Conservation (phyloP, 2,329 filamentous ascomycete species). For the Emericellopsis cladophorae region DNA sequence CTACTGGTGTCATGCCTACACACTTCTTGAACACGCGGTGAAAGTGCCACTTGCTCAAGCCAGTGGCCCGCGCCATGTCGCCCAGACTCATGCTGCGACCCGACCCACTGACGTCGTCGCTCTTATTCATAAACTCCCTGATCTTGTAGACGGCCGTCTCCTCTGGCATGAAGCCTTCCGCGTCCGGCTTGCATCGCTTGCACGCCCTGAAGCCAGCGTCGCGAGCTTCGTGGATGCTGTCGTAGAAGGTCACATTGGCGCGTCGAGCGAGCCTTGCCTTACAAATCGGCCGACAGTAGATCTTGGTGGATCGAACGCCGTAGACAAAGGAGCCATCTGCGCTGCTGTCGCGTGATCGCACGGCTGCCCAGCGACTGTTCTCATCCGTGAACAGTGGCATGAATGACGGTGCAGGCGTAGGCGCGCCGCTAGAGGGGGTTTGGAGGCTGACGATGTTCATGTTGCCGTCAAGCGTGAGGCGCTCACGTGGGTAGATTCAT, state of each 20-base stretch:
- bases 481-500: too few species aligned
- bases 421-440: neutral
- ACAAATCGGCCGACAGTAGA: constrained; percentile 50
- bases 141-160: constrained; percentile 29
- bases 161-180: constrained; percentile 24
- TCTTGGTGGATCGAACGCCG: constrained; percentile 28
- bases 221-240: constrained; percentile 28
- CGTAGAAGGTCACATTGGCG: constrained; percentile 45
- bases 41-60: constrained; percentile 44
- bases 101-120: neutral
- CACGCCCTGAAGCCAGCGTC: constrained; percentile 39
- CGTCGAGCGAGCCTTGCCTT: constrained; percentile 46
- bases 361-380: constrained; percentile 20
- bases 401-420: neutral
- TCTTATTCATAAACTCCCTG: constrained; percentile 13
- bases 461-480: too few species aligned
- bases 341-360: constrained; percentile 17
- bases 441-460: too few species aligned
- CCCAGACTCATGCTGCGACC: constrained; percentile 20
- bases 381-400: constrained; percentile 14
- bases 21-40: constrained; percentile 45
- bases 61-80: constrained; percentile 34
- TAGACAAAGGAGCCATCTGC: constrained; percentile 29
- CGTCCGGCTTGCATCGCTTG: constrained; percentile 40
- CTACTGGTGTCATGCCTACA: constrained; percentile 32